Evolutionary conservation across 768 basidiomycete species (phyloP).

Genomic region (Rickenella mellea): DNA sequence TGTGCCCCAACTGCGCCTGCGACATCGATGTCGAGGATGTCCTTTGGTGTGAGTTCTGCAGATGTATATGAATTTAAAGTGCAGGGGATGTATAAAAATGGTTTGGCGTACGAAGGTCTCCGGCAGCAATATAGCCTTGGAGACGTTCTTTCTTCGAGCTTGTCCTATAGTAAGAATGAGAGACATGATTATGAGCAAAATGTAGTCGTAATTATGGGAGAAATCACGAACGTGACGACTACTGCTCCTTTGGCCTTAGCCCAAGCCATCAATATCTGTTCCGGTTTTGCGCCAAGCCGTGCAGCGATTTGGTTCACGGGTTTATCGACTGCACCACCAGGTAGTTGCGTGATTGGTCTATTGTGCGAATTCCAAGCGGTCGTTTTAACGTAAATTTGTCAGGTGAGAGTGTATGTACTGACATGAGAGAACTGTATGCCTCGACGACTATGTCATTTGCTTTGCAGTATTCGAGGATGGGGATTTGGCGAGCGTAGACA

Average conservation of each 20-base stretch:
- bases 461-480: constrained; percentile 47
- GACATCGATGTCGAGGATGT: constrained; percentile 45
- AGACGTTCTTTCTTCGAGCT: constrained; percentile 60
- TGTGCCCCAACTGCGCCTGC: constrained; percentile 38
- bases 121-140: constrained; percentile 58
- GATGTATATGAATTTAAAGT: background rate
- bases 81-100: background rate
- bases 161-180: constrained; percentile 26
- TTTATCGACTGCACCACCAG: constrained; percentile 56
- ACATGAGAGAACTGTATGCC: constrained; percentile 64
- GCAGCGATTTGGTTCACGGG: constrained; percentile 46
- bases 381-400: too few relatives aligned
- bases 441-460: constrained; percentile 57
- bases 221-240: constrained; percentile 42
- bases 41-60: constrained; percentile 40
- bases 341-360: constrained; percentile 50
- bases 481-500: constrained; percentile 42
- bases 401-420: constrained; percentile 9
- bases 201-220: constrained; percentile 5
- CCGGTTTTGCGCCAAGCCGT: constrained; percentile 39
- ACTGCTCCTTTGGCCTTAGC: constrained; percentile 59
- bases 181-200: background rate
- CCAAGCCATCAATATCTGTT: constrained; percentile 69
- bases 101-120: constrained; percentile 43
- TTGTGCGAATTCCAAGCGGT: too few relatives aligned